These are phyloP conservation scores for Cercospora citrullina DNA, from an alignment of 2,329 filamentous ascomycete genomes.

Conservation along the genomic window DNA sequence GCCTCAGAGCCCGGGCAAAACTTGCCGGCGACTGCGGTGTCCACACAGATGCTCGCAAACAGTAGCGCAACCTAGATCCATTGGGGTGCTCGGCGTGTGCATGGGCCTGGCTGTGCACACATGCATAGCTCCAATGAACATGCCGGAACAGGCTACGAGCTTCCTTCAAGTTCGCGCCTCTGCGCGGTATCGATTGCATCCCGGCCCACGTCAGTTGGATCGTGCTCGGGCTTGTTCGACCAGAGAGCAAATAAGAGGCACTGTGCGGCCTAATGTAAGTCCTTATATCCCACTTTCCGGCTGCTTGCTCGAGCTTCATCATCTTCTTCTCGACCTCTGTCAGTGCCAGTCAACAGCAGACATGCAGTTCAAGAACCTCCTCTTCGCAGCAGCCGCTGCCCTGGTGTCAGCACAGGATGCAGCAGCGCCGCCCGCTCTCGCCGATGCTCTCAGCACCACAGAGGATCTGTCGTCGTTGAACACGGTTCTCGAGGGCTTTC, in stretches of 20 bases:
- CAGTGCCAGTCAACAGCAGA: slow-evolving; percentile 1
- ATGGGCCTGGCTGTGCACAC: slow-evolving; percentile 21
- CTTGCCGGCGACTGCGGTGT: slow-evolving; percentile 6
- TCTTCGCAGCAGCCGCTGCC: slow-evolving; percentile 40
- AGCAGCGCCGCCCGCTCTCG: slow-evolving; percentile 36
- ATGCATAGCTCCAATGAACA: slow-evolving; percentile 15
- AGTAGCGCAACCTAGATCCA: slow-evolving; percentile 1
- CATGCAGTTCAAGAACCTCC: slow-evolving; percentile 45
- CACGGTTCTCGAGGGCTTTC: slow-evolving; percentile 17
- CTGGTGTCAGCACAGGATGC: slow-evolving; percentile 38
- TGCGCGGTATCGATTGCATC: slow-evolving; percentile 15
- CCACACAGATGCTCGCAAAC: slow-evolving; percentile 8
- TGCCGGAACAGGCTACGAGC: slow-evolving; percentile 14
- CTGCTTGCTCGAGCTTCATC: background rate
- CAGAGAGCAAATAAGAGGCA: slow-evolving; percentile 8
- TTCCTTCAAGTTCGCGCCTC: slow-evolving; percentile 14
- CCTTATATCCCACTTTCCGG: background rate
- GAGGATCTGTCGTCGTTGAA: slow-evolving; percentile 22
- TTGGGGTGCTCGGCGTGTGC: slow-evolving; percentile 13
- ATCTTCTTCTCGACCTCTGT: background rate
- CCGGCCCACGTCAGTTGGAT: slow-evolving; percentile 25
- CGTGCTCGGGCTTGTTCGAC: slow-evolving; percentile 1
- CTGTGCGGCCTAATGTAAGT: slow-evolving; percentile 1
- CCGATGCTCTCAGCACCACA: slow-evolving; percentile 39
- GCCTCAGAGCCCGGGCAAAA: slow-evolving; percentile 1